Percentiles rank a stretch among this genome's conserved stretches.
Conservation (phyloP, 2,329 filamentous ascomycete genomes). For the Aspergillus fijiensis region DNA sequence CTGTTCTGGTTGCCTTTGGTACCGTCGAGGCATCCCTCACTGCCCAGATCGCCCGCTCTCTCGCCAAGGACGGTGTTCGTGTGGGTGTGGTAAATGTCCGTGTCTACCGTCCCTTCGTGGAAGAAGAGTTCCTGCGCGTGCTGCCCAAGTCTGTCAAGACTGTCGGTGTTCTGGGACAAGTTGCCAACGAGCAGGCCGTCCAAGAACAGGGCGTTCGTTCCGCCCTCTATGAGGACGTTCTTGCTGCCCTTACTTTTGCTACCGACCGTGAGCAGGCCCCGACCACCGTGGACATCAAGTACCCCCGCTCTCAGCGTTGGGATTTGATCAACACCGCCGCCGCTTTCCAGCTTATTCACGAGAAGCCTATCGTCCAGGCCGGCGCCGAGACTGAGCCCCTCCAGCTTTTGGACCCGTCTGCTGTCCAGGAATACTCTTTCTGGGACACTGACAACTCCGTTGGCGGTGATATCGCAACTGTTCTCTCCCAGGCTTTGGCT, state of each 20-base stretch:
- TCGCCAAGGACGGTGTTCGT: slow-evolving; percentile 71
- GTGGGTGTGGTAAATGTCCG: slow-evolving; percentile 89
- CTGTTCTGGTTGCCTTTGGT: slow-evolving; percentile 87
- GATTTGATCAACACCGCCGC: slow-evolving; percentile 50
- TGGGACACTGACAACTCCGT: slow-evolving; percentile 82
- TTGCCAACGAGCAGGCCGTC: slow-evolving; percentile 69
- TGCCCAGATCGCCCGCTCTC: slow-evolving; percentile 71
- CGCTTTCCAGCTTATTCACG: slow-evolving; percentile 47
- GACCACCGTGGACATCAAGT: slow-evolving; percentile 80
- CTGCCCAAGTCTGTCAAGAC: slow-evolving; percentile 73
- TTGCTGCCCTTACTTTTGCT: slow-evolving; percentile 80
- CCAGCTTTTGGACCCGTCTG: slow-evolving; percentile 54
- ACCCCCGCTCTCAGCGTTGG: slow-evolving; percentile 70
- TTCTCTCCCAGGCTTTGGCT: slow-evolving; percentile 60
- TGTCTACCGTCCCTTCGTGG: slow-evolving; percentile 90
- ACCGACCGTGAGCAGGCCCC: slow-evolving; percentile 63
- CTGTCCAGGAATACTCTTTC: slow-evolving; percentile 82
- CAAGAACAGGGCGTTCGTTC: slow-evolving; percentile 76
- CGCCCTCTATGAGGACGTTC: slow-evolving; percentile 85
- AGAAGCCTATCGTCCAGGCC: slow-evolving; percentile 40
- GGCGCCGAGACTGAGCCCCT: slow-evolving; percentile 46
- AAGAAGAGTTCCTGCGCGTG: slow-evolving; percentile 84
- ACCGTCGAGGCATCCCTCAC: slow-evolving; percentile 86
- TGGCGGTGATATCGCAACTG: slow-evolving; percentile 63
- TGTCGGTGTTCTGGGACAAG: slow-evolving; percentile 86